Evolutionary conservation across 1,284 basidiomycete species (phyloP).

Genomic region (Fomitopsis palustris): DNA sequence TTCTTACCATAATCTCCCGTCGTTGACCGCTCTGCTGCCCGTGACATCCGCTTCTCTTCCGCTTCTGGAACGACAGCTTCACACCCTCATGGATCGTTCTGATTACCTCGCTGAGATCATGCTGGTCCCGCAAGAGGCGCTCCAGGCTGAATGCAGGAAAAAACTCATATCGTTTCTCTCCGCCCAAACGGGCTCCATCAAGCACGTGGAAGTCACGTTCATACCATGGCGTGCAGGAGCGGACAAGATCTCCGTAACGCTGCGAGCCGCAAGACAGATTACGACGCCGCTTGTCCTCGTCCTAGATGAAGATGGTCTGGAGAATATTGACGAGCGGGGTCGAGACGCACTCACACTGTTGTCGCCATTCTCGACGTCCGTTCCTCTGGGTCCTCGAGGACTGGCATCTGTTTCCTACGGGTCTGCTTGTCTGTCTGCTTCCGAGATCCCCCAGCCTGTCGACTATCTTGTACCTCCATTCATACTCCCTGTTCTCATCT

Average conservation of each 20-base stretch:
- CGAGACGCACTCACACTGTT: constrained; percentile 32
- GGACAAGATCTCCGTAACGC: constrained; percentile 27
- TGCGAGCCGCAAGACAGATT: constrained; percentile 34
- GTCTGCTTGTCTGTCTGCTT: constrained; percentile 28
- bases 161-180: constrained; percentile 33
- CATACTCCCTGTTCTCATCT: constrained; percentile 34
- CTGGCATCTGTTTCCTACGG: constrained; percentile 22
- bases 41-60: constrained; percentile 36
- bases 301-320: constrained; percentile 42
- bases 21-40: constrained; percentile 47
- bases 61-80: constrained; percentile 31
- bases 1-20: not conserved
- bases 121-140: constrained; percentile 41
- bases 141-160: constrained; percentile 33
- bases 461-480: constrained; percentile 57
- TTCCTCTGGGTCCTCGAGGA: constrained; percentile 47
- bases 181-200: constrained; percentile 14
- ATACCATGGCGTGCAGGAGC: constrained; percentile 31
- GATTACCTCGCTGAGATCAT: constrained; percentile 41
- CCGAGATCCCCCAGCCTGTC: constrained; percentile 31
- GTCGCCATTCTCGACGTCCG: constrained; percentile 28
- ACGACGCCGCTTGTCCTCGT: constrained; percentile 49
- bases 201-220: constrained; percentile 42
- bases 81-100: constrained; percentile 32
- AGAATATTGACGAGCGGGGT: constrained; percentile 25